These are phyloP conservation scores for Ceratocystis diversiconidia DNA, from an alignment of 2,329 filamentous ascomycete species.

Conservation along the genomic window DNA sequence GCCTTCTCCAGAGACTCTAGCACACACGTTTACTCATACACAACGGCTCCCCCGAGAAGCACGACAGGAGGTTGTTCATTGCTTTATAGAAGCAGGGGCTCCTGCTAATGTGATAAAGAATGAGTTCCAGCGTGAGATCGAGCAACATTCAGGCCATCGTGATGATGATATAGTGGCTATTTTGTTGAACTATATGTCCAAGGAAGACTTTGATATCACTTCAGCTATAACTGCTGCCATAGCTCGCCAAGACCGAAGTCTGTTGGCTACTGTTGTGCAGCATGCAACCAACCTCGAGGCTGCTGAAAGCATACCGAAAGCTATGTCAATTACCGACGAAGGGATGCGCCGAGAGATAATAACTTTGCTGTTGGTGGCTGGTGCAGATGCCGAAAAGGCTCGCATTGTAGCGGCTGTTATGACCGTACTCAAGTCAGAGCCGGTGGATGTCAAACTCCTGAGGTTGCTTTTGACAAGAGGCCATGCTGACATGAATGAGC, in stretches of 20 bases:
- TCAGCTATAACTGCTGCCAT: conserved; percentile 36
- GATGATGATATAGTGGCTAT: conserved; percentile 40
- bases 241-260: conserved; percentile 31
- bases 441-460: conserved; percentile 37
- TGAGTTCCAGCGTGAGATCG: conserved; percentile 39
- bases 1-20: conserved; percentile 34
- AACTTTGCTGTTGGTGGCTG: conserved; percentile 32
- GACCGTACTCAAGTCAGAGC: conserved; percentile 30
- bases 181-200: conserved; percentile 37
- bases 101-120: conserved; percentile 33
- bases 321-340: conserved; percentile 33
- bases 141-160: conserved; percentile 32
- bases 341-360: conserved; percentile 34
- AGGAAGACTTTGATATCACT: conserved; percentile 40
- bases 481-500: conserved; percentile 38
- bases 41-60: conserved; percentile 30
- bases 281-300: conserved; percentile 35
- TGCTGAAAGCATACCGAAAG: conserved; percentile 34
- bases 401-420: conserved; percentile 33
- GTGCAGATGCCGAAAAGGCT: conserved; percentile 30
- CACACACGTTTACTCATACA: conserved; percentile 35
- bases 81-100: conserved; percentile 37
- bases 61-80: conserved; percentile 35
- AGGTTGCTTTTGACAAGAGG: conserved; percentile 36
- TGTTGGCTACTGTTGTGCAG: conserved; percentile 34